Evolutionary conservation across 2,329 filamentous ascomycete genomes (phyloP).

Genomic region (Cercospora zeina): DNA sequence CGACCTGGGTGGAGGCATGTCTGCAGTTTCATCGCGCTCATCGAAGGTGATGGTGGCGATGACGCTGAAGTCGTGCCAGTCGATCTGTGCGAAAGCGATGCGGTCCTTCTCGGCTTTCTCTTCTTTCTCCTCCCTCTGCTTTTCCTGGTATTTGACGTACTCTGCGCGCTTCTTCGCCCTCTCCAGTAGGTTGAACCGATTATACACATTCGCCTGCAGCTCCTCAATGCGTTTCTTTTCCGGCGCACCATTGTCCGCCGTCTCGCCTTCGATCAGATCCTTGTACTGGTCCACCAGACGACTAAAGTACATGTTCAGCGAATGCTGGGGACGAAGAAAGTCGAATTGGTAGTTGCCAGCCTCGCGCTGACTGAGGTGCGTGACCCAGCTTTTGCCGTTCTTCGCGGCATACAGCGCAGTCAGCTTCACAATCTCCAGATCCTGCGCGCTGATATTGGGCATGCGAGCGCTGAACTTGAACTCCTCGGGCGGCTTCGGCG

Average conservation of each 20-base stretch:
- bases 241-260: conserved; percentile 67
- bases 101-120: conserved; percentile 82
- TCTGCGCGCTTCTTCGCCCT: conserved; percentile 83
- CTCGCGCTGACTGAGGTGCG: conserved; percentile 82
- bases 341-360: conserved; percentile 92
- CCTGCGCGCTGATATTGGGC: conserved; percentile 94
- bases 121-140: conserved; percentile 84
- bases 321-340: conserved; percentile 92
- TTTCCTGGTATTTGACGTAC: conserved; percentile 79
- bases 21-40: conserved; percentile 79
- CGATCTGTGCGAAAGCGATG: conserved; percentile 76
- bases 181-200: conserved; percentile 77
- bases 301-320: conserved; percentile 92
- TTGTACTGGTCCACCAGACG: conserved; percentile 91
- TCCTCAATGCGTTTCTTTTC: conserved; percentile 72
- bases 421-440: conserved; percentile 70
- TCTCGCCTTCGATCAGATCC: conserved; percentile 68
- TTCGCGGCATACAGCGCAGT: conserved; percentile 91
- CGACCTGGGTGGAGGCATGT: conserved; percentile 84
- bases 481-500: conserved; percentile 79
- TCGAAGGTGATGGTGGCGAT: conserved; percentile 93
- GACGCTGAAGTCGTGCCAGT: conserved; percentile 97
- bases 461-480: conserved; percentile 95
- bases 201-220: conserved; percentile 70
- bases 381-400: conserved; percentile 90